Evolutionary conservation across 495 filamentous ascomycete species (phyloP).

Genomic region (Aspergillus bridgeri): DNA sequence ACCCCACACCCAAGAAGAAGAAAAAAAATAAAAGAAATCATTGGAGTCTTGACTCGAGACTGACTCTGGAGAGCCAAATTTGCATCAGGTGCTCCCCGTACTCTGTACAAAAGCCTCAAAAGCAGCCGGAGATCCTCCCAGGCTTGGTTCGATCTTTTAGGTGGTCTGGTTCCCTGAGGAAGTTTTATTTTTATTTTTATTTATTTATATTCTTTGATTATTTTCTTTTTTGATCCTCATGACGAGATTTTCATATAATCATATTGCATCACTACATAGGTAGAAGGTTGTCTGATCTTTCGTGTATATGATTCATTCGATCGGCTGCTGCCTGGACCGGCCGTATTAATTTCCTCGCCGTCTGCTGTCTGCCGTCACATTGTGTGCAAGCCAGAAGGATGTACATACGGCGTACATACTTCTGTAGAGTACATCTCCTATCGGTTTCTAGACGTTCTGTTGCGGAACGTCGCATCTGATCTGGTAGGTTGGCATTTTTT

Average conservation of each 20-base stretch:
- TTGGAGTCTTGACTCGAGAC: not conserved
- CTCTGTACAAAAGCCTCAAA: too few species aligned
- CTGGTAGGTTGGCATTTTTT: not conserved
- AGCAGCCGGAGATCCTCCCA: not conserved
- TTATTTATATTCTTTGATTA: too few species aligned
- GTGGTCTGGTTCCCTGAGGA: not conserved
- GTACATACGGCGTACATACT: not conserved
- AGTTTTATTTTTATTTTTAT: not conserved
- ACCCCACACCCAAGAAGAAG: not conserved
- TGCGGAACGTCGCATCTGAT: constrained; percentile 3
- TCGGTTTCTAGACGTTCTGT: constrained; percentile 1
- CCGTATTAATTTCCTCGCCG: not conserved
- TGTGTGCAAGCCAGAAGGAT: not conserved
- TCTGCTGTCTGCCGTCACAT: not conserved
- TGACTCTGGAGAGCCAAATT: too few species aligned
- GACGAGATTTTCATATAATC: too few species aligned
- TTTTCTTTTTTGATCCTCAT: too few species aligned
- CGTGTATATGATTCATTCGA: not conserved
- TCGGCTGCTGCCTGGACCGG: not conserved
- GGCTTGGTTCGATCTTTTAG: too few species aligned
- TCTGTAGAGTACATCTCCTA: not conserved
- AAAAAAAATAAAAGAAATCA: not conserved
- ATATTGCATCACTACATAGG: not conserved
- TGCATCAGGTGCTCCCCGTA: not conserved
- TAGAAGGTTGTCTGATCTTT: constrained; percentile 4